These are phyloP conservation scores for Trypanosoma melophagium DNA, from an alignment of 208 protist species.

Conservation along the genomic window DNA sequence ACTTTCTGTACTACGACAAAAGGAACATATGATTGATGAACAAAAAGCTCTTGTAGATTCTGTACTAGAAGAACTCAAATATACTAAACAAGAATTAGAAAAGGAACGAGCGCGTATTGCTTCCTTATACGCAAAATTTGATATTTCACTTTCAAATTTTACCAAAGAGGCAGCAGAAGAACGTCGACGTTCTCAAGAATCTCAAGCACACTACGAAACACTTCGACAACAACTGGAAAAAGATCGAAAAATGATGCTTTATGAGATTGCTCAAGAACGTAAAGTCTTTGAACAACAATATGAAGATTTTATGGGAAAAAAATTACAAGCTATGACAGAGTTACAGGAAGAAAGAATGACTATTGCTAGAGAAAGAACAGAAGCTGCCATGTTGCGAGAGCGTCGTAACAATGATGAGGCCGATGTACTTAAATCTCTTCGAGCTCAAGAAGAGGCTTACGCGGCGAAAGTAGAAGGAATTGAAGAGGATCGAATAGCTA, in stretches of 20 bases:
- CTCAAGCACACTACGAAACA: conserved; percentile 76
- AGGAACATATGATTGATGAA: conserved; percentile 60
- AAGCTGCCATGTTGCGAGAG: conserved; percentile 69
- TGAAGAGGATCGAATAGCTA: conserved; percentile 60
- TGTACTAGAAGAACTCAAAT: conserved; percentile 62
- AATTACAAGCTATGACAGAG: conserved; percentile 71
- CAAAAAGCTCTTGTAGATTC: conserved; percentile 52
- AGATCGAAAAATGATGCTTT: conserved; percentile 73
- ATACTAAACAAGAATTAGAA: conserved; percentile 56
- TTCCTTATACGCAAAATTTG: conserved; percentile 75
- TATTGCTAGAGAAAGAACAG: conserved; percentile 65
- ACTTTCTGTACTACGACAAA: conserved; percentile 43
- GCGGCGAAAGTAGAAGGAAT: conserved; percentile 58
- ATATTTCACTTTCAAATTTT: conserved; percentile 66
- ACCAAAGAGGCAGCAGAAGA: conserved; percentile 74
- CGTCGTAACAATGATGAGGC: conserved; percentile 80
- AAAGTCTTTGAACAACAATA: conserved; percentile 83
- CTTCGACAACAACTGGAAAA: conserved; percentile 79
- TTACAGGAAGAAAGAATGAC: conserved; percentile 77
- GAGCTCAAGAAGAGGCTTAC: conserved; percentile 73
- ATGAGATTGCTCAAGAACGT: conserved; percentile 78
- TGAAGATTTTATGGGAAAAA: conserved; percentile 74
- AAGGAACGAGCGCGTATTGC: conserved; percentile 68
- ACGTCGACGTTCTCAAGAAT: conserved; percentile 55
- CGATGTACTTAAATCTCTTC: conserved; percentile 67